These are phyloP conservation scores for Coffea eugenioides DNA, from an alignment of 257 asterid genomes.

Conservation along the genomic window DNA sequence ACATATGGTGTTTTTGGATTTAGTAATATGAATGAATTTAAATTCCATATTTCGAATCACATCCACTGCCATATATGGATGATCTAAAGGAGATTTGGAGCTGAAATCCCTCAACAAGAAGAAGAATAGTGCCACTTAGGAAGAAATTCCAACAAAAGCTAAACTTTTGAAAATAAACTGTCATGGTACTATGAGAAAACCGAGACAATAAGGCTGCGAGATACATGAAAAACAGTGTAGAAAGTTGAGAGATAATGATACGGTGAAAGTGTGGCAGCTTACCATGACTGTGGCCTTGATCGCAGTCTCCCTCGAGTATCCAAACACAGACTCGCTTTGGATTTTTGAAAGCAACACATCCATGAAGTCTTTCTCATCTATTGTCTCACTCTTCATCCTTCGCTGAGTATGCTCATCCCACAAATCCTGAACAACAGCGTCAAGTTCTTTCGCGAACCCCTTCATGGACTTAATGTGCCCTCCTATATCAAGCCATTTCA, in stretches of 20 bases:
- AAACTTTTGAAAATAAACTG: no score
- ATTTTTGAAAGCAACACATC: slow-evolving; percentile 47
- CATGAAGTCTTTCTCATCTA: slow-evolving; percentile 42
- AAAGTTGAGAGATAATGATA: no score
- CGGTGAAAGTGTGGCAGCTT: background rate
- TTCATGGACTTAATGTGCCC: slow-evolving; percentile 48
- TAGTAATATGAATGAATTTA: no score
- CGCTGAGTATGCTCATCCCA: slow-evolving; percentile 34
- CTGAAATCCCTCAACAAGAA: no score
- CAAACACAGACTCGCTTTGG: slow-evolving; percentile 29
- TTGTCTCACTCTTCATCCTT: background rate
- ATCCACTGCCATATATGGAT: no score
- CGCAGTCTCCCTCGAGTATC: slow-evolving; percentile 30
- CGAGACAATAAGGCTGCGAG: no score
- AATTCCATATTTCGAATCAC: no score
- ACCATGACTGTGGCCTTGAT: slow-evolving; percentile 58
- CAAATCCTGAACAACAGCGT: slow-evolving; percentile 32
- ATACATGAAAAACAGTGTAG: background rate
- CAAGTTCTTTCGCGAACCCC: slow-evolving; percentile 30
- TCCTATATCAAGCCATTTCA: slow-evolving; percentile 46
- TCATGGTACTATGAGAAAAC: no score
- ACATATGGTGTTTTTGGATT: no score
- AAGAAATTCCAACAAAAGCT: no score
- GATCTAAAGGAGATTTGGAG: no score
- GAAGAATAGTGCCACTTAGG: no score